A percentile compares a stretch with the other conserved stretches of the same genome.
phyloP scores from a whole-genome alignment of 1,284 basidiomycete species.

The Athelia psychrophila region DNA sequence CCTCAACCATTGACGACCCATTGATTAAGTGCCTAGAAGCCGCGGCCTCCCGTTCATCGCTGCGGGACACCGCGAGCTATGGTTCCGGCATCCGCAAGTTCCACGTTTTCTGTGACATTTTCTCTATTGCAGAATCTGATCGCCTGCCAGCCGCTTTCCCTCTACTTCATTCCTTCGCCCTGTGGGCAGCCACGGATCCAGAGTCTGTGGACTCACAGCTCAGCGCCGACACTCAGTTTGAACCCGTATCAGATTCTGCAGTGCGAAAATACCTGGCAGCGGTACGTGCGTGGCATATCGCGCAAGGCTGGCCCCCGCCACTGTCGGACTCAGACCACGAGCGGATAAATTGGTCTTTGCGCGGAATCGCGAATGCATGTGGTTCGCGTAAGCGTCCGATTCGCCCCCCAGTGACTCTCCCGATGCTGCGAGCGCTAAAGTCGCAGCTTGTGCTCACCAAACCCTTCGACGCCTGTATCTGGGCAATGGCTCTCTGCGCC shows the following conservation, averaged over 20 bases:
- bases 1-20: slow-evolving; percentile 17
- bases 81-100: slow-evolving; percentile 33
- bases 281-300: slow-evolving; percentile 34
- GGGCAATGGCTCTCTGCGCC: slow-evolving; percentile 29
- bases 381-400: slow-evolving; percentile 14
- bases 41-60: slow-evolving; percentile 20
- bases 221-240: slow-evolving; percentile 15
- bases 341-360: slow-evolving; percentile 24
- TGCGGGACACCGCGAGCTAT: slow-evolving; percentile 23
- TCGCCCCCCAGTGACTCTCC: slow-evolving; percentile 24
- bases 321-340: slow-evolving; percentile 14
- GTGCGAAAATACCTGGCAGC: slow-evolving; percentile 30
- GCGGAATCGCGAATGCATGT: slow-evolving; percentile 24
- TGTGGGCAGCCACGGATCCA: slow-evolving; percentile 30
- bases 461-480: slow-evolving; percentile 33
- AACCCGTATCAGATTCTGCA: slow-evolving; percentile 22
- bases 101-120: slow-evolving; percentile 35
- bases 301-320: slow-evolving; percentile 32
- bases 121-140: slow-evolving; percentile 26
- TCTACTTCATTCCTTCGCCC: slow-evolving; percentile 29
- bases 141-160: slow-evolving; percentile 27
- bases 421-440: slow-evolving; percentile 22
- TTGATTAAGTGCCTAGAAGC: slow-evolving; percentile 17
- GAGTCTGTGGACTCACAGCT: slow-evolving; percentile 8
- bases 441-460: slow-evolving; percentile 16